These are phyloP conservation scores for Arxiozyma heterogenica DNA, from an alignment of 1,139 yeast genomes.

Conservation along the genomic window DNA sequence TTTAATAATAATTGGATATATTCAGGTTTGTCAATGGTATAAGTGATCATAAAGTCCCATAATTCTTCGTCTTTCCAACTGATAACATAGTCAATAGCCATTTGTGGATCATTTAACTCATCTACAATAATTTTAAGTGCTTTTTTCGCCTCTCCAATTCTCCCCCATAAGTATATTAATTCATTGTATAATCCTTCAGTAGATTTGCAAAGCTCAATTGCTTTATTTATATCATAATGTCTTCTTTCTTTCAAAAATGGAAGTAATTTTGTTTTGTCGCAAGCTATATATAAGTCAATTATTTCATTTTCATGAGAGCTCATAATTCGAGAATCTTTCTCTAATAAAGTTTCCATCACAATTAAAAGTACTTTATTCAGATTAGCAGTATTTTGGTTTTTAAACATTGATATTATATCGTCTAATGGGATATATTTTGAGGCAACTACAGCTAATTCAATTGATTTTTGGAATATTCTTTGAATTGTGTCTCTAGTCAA, in stretches of 20 bases:
- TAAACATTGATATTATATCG: constrained; percentile 41
- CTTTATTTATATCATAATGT: constrained; percentile 59
- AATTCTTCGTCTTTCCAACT: constrained; percentile 60
- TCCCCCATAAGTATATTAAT: constrained; percentile 71
- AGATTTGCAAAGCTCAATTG: constrained; percentile 54
- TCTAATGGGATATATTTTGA: constrained; percentile 56
- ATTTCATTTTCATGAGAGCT: constrained; percentile 57
- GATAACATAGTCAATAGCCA: constrained; percentile 76
- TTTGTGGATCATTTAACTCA: constrained; percentile 64
- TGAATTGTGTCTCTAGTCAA: constrained; percentile 25
- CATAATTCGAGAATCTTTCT: constrained; percentile 46
- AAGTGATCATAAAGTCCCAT: constrained; percentile 67
- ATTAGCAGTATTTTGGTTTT: constrained; percentile 23
- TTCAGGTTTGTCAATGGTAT: constrained; percentile 61
- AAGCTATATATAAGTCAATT: constrained; percentile 52
- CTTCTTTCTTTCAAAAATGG: constrained; percentile 43
- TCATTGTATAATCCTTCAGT: constrained; percentile 50
- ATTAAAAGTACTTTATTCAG: constrained; percentile 53
- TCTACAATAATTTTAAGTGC: constrained; percentile 74
- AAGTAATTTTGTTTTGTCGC: constrained; percentile 44
- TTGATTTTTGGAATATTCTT: constrained; percentile 36
- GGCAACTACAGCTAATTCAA: constrained; percentile 52
- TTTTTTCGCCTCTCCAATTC: constrained; percentile 67
- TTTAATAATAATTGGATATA: constrained; percentile 70
- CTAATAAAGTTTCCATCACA: constrained; percentile 46